Percentiles rank a stretch among this genome's conserved stretches.
phyloP scores from a whole-genome alignment of 176 grass and related monocot species.

The Oryza coarctata region DNA sequence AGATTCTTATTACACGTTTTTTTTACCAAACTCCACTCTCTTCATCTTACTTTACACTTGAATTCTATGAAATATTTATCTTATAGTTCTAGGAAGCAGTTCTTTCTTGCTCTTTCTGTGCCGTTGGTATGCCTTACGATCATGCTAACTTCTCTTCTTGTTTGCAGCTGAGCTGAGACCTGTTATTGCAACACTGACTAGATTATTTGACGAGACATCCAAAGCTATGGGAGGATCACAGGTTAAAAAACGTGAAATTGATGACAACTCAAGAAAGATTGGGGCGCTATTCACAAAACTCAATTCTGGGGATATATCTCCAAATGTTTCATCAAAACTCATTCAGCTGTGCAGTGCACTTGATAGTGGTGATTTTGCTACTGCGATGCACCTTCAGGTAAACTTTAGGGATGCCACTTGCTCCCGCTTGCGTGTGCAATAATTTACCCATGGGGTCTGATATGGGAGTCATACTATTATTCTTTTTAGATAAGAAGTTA shows the following conservation, averaged over 20 bases:
- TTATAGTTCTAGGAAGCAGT: neutral
- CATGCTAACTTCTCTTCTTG: constrained; percentile 25
- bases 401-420: neutral
- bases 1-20: neutral
- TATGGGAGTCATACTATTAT: neutral
- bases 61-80: constrained; percentile 2
- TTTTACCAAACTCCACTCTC: neutral
- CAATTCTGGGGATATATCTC: constrained; percentile 89
- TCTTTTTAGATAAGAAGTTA: neutral
- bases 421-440: neutral
- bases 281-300: constrained; percentile 84
- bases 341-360: constrained; percentile 79
- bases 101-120: neutral
- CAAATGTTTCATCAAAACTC: constrained; percentile 85
- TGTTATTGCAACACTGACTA: constrained; percentile 75
- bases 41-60: constrained; percentile 3
- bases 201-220: constrained; percentile 84
- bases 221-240: constrained; percentile 73
- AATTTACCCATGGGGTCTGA: neutral
- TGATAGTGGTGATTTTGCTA: constrained; percentile 70
- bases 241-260: constrained; percentile 87
- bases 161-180: constrained; percentile 82
- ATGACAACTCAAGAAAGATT: constrained; percentile 96
- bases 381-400: constrained; percentile 90
- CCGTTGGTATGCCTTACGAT: neutral